phyloP scores from a whole-genome alignment of 345 rosid species.

The Corchorus capsularis region DNA sequence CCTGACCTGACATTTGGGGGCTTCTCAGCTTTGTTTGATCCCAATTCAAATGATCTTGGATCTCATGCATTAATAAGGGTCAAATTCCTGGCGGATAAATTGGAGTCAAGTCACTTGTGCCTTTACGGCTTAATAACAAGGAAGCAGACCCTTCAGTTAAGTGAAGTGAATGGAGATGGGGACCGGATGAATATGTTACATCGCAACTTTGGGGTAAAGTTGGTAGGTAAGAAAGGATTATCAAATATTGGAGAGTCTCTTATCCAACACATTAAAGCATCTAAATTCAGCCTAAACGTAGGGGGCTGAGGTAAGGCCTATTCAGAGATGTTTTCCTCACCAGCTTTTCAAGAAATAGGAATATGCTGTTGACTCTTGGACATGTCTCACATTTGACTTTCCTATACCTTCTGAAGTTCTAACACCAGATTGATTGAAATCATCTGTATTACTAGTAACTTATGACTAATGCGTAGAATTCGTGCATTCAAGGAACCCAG shows the following conservation, averaged over 20 bases:
- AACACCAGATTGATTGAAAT: neutral
- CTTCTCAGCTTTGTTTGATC: constrained; percentile 62
- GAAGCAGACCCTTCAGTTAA: constrained; percentile 53
- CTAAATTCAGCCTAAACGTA: constrained; percentile 34
- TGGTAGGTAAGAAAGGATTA: constrained; percentile 53
- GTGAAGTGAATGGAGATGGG: constrained; percentile 52
- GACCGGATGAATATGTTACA: constrained; percentile 47
- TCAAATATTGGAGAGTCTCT: constrained; percentile 52
- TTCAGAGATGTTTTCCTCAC: neutral
- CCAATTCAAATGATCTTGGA: constrained; percentile 49
- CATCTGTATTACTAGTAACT: neutral
- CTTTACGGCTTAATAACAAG: constrained; percentile 56
- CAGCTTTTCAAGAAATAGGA: neutral
- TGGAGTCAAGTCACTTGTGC: constrained; percentile 31
- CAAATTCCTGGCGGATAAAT: constrained; percentile 35
- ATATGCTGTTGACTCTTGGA: neutral
- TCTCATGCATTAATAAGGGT: constrained; percentile 55
- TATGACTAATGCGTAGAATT: neutral
- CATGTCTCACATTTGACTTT: neutral
- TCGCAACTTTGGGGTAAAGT: constrained; percentile 34
- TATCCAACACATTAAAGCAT: constrained; percentile 50
- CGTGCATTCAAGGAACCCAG: neutral
- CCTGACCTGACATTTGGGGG: constrained; percentile 58
- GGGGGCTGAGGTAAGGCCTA: neutral
- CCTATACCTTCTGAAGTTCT: neutral